Conservation (phyloP, 1,284 basidiomycete genomes). For the Puccinia triticina region DNA sequence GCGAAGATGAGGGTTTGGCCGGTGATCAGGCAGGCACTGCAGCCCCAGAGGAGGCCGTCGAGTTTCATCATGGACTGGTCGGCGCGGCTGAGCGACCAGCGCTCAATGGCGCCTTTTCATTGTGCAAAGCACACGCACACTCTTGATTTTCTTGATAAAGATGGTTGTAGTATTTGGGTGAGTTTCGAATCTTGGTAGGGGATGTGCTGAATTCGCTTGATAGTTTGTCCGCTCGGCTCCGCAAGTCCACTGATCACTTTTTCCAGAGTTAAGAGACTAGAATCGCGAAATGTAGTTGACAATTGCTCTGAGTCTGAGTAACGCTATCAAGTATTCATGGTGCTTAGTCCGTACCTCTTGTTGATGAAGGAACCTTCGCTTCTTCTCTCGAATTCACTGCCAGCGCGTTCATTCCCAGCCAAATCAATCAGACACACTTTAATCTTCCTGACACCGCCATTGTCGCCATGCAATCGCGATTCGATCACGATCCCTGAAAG, state of each 20-base stretch:
- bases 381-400: constrained; percentile 64
- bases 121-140: constrained; percentile 60
- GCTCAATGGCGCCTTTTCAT: no score
- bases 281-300: background rate
- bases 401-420: constrained; percentile 67
- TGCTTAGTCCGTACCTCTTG: constrained; percentile 1
- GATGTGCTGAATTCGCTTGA: constrained; percentile 53
- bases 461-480: constrained; percentile 53
- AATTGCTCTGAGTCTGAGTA: background rate
- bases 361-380: constrained; percentile 67
- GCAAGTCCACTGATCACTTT: constrained; percentile 59
- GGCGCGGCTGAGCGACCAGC: no score
- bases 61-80: no score
- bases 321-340: background rate
- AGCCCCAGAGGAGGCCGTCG: no score
- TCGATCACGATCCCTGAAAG: constrained; percentile 64
- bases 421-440: constrained; percentile 66
- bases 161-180: constrained; percentile 60
- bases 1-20: no score
- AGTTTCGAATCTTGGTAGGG: constrained; percentile 60
- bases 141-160: constrained; percentile 58
- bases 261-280: constrained; percentile 57
- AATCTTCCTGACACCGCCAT: constrained; percentile 55
- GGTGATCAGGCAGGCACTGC: no score
- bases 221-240: constrained; percentile 50